A percentile compares a stretch with the other conserved stretches of the same genome.
Conservation (phyloP, 2,329 filamentous ascomycete genomes). For the Microcyclosporella mali region DNA sequence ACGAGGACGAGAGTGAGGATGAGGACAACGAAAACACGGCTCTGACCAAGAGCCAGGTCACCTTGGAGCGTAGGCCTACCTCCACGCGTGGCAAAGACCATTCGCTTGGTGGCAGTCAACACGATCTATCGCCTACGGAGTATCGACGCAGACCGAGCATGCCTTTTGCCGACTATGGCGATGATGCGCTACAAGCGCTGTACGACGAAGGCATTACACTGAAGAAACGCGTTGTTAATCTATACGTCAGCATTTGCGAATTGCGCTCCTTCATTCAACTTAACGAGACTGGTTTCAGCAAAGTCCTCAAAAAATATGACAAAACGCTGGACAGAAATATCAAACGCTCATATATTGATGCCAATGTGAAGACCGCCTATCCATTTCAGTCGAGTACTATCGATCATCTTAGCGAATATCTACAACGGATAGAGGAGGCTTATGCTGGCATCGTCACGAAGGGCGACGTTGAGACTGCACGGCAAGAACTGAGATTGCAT, state of each 20-base stretch:
- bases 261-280: conserved; percentile 93
- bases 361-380: conserved; percentile 69
- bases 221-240: conserved; percentile 81
- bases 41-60: conserved; percentile 34
- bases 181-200: conserved; percentile 64
- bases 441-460: conserved; percentile 79
- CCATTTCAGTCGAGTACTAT: conserved; percentile 73
- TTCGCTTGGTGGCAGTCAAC: conserved; percentile 14
- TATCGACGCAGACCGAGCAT: conserved; percentile 58
- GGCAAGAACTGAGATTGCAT: conserved; percentile 80
- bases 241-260: conserved; percentile 90
- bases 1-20: conserved; percentile 51
- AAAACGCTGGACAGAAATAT: conserved; percentile 84
- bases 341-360: conserved; percentile 68
- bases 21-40: conserved; percentile 49
- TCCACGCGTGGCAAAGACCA: conserved; percentile 14
- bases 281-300: conserved; percentile 93
- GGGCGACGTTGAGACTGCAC: conserved; percentile 69
- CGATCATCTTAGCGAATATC: conserved; percentile 62
- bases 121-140: conserved; percentile 22
- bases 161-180: conserved; percentile 70
- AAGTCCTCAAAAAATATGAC: conserved; percentile 97
- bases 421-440: conserved; percentile 66
- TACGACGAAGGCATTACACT: conserved; percentile 72
- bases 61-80: conserved; percentile 19